These are phyloP conservation scores for Phytophthora litchii DNA, from an alignment of 352 stramenopile genomes.

Conservation along the genomic window DNA sequence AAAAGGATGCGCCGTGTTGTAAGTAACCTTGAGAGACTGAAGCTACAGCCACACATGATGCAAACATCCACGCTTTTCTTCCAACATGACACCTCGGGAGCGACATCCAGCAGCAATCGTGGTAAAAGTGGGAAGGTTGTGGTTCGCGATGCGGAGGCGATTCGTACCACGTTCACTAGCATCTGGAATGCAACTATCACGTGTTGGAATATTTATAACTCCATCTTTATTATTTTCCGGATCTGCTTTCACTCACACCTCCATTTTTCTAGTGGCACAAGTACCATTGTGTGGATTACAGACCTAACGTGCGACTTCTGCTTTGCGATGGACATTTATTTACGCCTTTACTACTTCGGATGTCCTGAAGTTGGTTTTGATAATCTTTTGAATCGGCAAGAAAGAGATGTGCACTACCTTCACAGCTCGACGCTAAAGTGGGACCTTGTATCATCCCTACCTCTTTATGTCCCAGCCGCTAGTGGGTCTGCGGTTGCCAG, in stretches of 20 bases:
- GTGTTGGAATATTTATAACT: constrained; percentile 78
- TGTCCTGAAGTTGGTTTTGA: constrained; percentile 46
- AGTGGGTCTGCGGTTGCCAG: constrained; percentile 34
- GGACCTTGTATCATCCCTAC: constrained; percentile 62
- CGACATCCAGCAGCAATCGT: background rate
- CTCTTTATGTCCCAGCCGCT: constrained; percentile 42
- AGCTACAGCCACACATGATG: constrained; percentile 65
- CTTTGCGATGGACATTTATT: constrained; percentile 68
- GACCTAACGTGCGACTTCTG: constrained; percentile 63
- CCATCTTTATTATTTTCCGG: constrained; percentile 68
- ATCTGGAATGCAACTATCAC: constrained; percentile 62
- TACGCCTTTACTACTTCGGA: constrained; percentile 74
- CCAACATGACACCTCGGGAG: constrained; percentile 39
- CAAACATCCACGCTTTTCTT: constrained; percentile 61
- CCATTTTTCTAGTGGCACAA: constrained; percentile 30
- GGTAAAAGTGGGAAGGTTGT: constrained; percentile 3
- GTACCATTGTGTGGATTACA: constrained; percentile 35
- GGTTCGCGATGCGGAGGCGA: constrained; percentile 20
- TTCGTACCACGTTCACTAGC: constrained; percentile 37
- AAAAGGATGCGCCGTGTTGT: constrained; percentile 38
- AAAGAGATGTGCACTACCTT: constrained; percentile 42
- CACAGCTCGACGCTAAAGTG: constrained; percentile 52
- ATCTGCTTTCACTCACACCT: constrained; percentile 69
- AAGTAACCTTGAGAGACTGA: constrained; percentile 52
- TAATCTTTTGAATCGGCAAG: constrained; percentile 49